Conservation (phyloP, 225 moss, liverwort and hornwort genomes). For the Antitrichia curtipendula region DNA sequence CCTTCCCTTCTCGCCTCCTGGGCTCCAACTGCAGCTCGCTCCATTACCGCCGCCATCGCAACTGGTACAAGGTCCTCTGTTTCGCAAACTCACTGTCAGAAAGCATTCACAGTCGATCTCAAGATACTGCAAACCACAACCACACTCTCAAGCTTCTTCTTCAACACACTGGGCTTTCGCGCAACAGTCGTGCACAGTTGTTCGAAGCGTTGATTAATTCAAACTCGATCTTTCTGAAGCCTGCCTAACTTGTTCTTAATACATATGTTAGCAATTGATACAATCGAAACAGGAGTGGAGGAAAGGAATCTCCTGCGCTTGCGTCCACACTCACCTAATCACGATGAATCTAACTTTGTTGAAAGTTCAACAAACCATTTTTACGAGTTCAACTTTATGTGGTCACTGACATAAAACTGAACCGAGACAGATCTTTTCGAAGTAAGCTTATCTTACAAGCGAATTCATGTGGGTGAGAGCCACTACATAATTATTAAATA, state of each 20-base stretch:
- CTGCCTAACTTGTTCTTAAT: no score
- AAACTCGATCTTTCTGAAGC: not conserved
- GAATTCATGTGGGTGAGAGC: not conserved
- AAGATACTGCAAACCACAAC: not conserved
- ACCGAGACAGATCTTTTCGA: not conserved
- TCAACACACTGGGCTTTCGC: no score
- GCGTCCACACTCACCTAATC: not conserved
- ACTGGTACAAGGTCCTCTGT: no score
- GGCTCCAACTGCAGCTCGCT: constrained; percentile 28
- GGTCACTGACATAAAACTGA: not conserved
- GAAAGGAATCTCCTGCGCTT: not conserved
- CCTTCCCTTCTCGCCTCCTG: constrained; percentile 23
- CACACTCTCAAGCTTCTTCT: not conserved
- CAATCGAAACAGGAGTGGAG: not conserved
- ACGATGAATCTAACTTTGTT: not conserved
- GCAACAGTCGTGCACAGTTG: no score
- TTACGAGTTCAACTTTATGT: not conserved
- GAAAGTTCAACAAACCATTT: not conserved
- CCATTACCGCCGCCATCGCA: constrained; percentile 23
- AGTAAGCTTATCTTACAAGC: not conserved
- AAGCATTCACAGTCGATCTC: no score
- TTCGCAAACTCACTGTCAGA: not conserved
- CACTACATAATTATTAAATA: no score
- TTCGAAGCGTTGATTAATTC: not conserved
- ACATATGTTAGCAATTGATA: no score